These are phyloP conservation scores for Juglanconis juglandina DNA, from an alignment of 2,329 filamentous ascomycete genomes.

Conservation along the genomic window DNA sequence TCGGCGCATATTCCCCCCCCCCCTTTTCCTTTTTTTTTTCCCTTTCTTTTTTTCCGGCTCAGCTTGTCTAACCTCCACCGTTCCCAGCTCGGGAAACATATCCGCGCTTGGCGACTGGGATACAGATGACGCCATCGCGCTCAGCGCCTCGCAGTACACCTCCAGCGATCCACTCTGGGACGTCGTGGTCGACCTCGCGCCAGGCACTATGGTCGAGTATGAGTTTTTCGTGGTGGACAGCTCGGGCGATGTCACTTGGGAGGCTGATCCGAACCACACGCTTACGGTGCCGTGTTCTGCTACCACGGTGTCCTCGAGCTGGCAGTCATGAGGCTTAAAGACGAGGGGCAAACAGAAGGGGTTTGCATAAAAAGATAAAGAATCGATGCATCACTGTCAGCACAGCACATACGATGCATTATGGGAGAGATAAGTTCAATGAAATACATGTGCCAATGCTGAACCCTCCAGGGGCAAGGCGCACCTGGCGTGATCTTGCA, in stretches of 20 bases:
- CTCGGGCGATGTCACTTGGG: slow-evolving; percentile 49
- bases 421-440: too few relatives aligned
- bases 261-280: slow-evolving; percentile 40
- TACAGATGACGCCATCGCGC: slow-evolving; percentile 38
- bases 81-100: slow-evolving; percentile 22
- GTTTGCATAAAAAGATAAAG: neutral
- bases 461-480: too few relatives aligned
- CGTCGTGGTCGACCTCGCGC: slow-evolving; percentile 40
- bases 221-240: slow-evolving; percentile 52
- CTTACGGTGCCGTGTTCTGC: slow-evolving; percentile 25
- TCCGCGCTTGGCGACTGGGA: slow-evolving; percentile 49
- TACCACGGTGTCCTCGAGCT: slow-evolving; percentile 27
- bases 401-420: too few relatives aligned
- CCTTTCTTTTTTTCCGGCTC: neutral
- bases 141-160: slow-evolving; percentile 49
- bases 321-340: slow-evolving; percentile 22
- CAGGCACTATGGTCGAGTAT: slow-evolving; percentile 47
- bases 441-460: too few relatives aligned
- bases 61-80: neutral
- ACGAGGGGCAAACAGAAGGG: too few relatives aligned
- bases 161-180: slow-evolving; percentile 48
- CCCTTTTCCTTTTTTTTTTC: neutral
- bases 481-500: too few relatives aligned
- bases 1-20: neutral
- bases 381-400: neutral